phyloP scores from a whole-genome alignment of 345 rosid genomes.

The Boechera retrofracta region DNA sequence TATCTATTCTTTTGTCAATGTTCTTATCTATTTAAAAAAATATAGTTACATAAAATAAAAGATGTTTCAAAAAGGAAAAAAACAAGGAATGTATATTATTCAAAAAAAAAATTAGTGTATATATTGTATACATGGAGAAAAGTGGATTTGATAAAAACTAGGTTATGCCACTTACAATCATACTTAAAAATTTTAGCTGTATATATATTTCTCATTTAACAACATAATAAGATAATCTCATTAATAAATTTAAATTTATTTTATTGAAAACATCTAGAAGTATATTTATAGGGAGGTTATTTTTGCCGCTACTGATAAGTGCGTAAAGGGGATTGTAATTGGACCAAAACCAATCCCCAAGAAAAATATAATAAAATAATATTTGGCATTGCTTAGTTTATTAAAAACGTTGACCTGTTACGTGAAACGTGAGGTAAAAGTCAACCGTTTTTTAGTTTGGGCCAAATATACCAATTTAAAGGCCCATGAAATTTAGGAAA shows the following conservation, averaged over 20 bases:
- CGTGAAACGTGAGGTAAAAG: background rate
- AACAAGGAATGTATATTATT: too few species aligned
- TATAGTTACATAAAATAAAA: background rate
- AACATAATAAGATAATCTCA: too few species aligned
- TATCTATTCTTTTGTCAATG: slow-evolving; percentile 27
- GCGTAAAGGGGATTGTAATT: background rate
- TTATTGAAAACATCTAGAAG: background rate
- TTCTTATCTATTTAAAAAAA: slow-evolving; percentile 22
- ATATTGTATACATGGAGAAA: background rate
- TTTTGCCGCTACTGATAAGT: background rate
- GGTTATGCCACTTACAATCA: background rate
- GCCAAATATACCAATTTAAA: background rate
- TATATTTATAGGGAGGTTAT: too few species aligned
- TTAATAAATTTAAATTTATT: too few species aligned
- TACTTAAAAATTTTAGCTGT: too few species aligned
- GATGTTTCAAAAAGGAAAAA: background rate
- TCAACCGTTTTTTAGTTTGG: background rate
- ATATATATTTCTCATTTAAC: too few species aligned
- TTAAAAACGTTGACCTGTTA: slow-evolving; percentile 4
- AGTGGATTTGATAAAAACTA: background rate
- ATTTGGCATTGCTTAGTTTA: background rate
- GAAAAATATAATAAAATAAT: background rate
- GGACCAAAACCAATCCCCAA: slow-evolving; percentile 1
- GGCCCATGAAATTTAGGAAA: background rate
- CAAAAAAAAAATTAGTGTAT: too few species aligned